Conservation (phyloP, 73 alveolate species). For the Loxodes magnus region DNA sequence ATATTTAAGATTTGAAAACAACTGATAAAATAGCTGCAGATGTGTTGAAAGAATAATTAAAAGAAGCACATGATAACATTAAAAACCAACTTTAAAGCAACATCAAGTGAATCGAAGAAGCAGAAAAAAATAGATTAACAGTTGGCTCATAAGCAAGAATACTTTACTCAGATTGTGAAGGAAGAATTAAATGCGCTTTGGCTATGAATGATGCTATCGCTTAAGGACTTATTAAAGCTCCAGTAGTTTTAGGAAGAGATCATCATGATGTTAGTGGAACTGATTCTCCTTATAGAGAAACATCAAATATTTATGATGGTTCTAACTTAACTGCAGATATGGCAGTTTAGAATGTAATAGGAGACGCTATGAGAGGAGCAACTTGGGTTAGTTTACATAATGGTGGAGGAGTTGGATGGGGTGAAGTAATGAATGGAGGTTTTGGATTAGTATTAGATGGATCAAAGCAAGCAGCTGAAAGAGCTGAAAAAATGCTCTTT, state of each 20-base stretch:
- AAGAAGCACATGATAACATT: conserved; percentile 14
- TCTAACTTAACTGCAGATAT: conserved; percentile 50
- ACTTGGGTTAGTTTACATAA: conserved; percentile 58
- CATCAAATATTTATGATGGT: conserved; percentile 53
- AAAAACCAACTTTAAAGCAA: conserved; percentile 23
- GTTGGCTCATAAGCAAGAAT: conserved; percentile 54
- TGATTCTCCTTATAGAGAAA: conserved; percentile 46
- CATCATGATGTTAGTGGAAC: conserved; percentile 62
- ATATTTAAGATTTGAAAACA: conserved; percentile 15
- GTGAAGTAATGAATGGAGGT: conserved; percentile 52
- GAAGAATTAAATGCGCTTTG: conserved; percentile 41
- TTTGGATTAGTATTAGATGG: conserved; percentile 58
- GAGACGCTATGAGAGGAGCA: conserved; percentile 53
- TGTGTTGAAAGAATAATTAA: conserved; percentile 17
- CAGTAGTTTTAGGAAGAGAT: conserved; percentile 43
- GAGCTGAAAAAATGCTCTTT: conserved; percentile 40
- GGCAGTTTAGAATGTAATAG: conserved; percentile 43
- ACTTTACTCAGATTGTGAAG: conserved; percentile 37
- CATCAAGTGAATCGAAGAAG: conserved; percentile 35
- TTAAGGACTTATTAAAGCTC: conserved; percentile 30
- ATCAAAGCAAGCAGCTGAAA: conserved; percentile 29
- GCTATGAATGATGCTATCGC: conserved; percentile 35
- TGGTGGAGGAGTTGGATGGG: conserved; percentile 69
- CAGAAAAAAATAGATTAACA: conserved; percentile 35
- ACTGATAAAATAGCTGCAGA: conserved; percentile 41